Conservation (phyloP, 2,329 filamentous ascomycete species). For the Pseudopyricularia javanii region DNA sequence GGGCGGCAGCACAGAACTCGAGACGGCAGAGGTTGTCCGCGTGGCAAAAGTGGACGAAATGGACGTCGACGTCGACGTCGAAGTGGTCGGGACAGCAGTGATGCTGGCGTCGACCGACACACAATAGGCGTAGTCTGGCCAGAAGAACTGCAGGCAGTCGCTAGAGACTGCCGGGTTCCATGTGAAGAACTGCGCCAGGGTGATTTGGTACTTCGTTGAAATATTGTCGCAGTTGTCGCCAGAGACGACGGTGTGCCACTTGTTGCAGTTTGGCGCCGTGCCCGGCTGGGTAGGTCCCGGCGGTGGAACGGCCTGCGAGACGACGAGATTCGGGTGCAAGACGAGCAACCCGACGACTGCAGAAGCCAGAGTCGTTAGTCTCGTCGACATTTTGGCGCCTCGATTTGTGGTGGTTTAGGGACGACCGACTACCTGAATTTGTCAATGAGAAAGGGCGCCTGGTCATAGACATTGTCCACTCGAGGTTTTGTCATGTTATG, state of each 20-base stretch:
- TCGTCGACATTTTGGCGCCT: neutral
- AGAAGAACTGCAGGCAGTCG: neutral
- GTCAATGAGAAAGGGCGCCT: neutral
- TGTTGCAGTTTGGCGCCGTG: conserved; percentile 4
- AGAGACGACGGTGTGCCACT: conserved; percentile 1
- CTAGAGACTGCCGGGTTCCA: conserved; percentile 4
- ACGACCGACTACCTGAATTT: neutral
- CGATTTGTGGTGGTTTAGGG: neutral
- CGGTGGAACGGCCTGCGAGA: neutral
- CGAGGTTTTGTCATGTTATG: neutral
- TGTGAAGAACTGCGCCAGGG: conserved; percentile 1
- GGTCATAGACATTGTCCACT: neutral
- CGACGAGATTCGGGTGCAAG: neutral
- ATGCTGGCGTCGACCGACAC: neutral
- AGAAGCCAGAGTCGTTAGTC: neutral
- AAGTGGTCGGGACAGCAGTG: neutral
- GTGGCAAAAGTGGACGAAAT: neutral
- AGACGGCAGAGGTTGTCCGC: neutral
- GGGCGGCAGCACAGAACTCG: neutral
- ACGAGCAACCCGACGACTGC: neutral
- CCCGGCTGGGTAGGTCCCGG: conserved; percentile 4
- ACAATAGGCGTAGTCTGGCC: conserved; percentile 1
- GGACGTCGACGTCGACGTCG: neutral
- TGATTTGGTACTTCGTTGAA: neutral
- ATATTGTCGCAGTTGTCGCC: conserved; percentile 4